Evolutionary conservation across 805 yeast species (phyloP).

Genomic region (Metschnikowia amazonensis): DNA sequence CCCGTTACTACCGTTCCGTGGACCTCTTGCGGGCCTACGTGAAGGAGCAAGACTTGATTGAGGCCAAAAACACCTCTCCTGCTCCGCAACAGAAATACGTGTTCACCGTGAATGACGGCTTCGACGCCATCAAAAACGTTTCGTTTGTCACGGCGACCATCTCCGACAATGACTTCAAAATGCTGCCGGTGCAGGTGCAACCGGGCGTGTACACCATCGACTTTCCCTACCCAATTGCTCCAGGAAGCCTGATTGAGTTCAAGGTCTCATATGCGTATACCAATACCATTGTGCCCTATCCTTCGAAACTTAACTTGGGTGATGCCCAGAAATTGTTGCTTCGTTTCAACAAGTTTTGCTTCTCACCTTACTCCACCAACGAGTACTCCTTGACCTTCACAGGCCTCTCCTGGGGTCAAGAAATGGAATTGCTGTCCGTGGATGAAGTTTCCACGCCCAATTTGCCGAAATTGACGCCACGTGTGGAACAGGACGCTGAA

Average conservation of each 20-base stretch:
- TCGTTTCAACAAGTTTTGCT: conserved; percentile 51
- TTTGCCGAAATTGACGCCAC: conserved; percentile 33
- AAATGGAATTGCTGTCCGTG: conserved; percentile 32
- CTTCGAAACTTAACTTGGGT: conserved; percentile 55
- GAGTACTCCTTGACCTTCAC: conserved; percentile 41
- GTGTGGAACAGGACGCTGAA: conserved; percentile 35
- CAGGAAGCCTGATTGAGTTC: conserved; percentile 51
- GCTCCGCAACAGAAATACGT: conserved; percentile 54
- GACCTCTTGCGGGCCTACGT: conserved; percentile 67
- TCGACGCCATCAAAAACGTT: conserved; percentile 37
- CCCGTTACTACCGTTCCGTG: conserved; percentile 49
- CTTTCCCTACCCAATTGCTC: conserved; percentile 64
- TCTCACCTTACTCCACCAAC: conserved; percentile 58
- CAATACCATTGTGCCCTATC: conserved; percentile 53
- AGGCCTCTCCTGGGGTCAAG: conserved; percentile 48
- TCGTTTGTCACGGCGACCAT: conserved; percentile 42
- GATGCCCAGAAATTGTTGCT: conserved; percentile 60
- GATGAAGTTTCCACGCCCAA: conserved; percentile 18
- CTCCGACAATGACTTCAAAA: conserved; percentile 23
- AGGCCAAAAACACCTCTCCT: conserved; percentile 53
- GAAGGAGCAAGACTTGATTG: conserved; percentile 55
- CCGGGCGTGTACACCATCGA: conserved; percentile 38
- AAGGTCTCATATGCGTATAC: conserved; percentile 48
- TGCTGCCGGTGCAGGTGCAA: conserved; percentile 21
- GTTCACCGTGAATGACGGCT: conserved; percentile 53